Percentiles rank a stretch among this genome's conserved stretches.
phyloP scores from a whole-genome alignment of 306 rosid species.

The Abrus pulchellus region DNA sequence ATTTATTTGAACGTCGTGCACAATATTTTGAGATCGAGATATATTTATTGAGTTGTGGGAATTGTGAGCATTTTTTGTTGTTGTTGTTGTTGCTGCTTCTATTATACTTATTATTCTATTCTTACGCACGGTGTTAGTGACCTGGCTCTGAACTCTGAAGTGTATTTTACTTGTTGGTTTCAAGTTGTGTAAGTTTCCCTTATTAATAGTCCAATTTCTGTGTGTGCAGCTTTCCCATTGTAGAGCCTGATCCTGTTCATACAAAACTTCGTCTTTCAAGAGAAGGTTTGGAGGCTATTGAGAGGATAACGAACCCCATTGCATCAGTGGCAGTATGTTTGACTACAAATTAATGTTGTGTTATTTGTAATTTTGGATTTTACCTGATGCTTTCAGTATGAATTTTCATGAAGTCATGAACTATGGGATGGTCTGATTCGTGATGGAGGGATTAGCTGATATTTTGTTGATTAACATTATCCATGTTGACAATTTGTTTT shows the following conservation, averaged over 20 bases:
- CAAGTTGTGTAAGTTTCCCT: neutral
- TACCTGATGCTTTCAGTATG: conserved; percentile 3
- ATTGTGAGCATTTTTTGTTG: too few species aligned
- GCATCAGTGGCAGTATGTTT: conserved; percentile 90
- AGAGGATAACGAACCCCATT: conserved; percentile 84
- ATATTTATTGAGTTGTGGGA: neutral
- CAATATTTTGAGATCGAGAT: neutral
- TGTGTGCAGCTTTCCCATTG: conserved; percentile 79
- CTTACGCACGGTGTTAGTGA: neutral
- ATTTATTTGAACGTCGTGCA: neutral
- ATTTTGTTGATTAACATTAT: conserved; percentile 1
- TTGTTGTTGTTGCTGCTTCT: neutral
- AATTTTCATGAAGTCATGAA: conserved; percentile 9
- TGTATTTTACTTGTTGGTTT: neutral
- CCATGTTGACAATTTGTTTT: conserved; percentile 5
- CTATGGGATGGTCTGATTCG: conserved; percentile 27
- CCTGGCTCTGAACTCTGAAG: conserved; percentile 21
- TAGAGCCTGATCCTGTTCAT: conserved; percentile 93
- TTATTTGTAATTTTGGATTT: conserved; percentile 4
- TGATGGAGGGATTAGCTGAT: conserved; percentile 27
- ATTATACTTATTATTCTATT: neutral
- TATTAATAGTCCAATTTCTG: conserved; percentile 46
- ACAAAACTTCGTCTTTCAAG: conserved; percentile 92
- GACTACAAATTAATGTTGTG: conserved; percentile 22
- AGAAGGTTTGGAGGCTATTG: conserved; percentile 89